A percentile compares a stretch with the other conserved stretches of the same genome.
Evolutionary conservation across 164 flowering plant species (phyloP).

Genomic region (Berberis vulgaris): DNA sequence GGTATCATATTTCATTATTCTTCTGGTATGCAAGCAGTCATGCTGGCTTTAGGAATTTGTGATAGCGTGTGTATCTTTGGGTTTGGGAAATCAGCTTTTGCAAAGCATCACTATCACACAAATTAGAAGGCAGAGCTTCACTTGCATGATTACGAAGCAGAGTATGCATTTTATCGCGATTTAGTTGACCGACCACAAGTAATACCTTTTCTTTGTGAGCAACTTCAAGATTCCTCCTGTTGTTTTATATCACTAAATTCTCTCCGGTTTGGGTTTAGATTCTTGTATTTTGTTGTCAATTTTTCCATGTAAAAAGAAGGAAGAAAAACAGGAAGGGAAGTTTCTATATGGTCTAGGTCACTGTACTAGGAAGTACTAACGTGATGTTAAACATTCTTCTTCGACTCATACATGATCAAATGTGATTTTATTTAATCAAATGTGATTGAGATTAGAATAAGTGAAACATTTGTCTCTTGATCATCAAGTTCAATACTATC

Average conservation of each 20-base stretch:
- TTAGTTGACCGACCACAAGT: constrained; percentile 41
- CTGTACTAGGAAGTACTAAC: no score
- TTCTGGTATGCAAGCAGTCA: constrained; percentile 96
- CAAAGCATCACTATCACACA: constrained; percentile 92
- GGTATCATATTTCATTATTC: constrained; percentile 85
- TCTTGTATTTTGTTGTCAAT: no score
- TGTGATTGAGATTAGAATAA: no score
- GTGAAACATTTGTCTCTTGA: no score
- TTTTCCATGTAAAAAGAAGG: no score
- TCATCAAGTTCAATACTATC: no score
- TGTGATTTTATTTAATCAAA: no score
- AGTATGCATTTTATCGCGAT: constrained; percentile 68
- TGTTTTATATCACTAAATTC: constrained; percentile 42
- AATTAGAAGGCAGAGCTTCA: constrained; percentile 81
- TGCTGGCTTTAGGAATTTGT: constrained; percentile 86
- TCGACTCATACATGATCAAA: no score
- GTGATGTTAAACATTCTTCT: no score
- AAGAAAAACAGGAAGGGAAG: no score
- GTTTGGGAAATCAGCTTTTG: constrained; percentile 63
- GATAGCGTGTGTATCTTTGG: constrained; percentile 84
- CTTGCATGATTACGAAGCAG: constrained; percentile 86
- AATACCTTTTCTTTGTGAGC: constrained; percentile 61
- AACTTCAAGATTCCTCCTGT: constrained; percentile 73
- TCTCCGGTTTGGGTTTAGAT: no score
- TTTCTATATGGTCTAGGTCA: no score